These are phyloP conservation scores for Stereum hirsutum DNA, from an alignment of 1,284 basidiomycete genomes.

Conservation along the genomic window DNA sequence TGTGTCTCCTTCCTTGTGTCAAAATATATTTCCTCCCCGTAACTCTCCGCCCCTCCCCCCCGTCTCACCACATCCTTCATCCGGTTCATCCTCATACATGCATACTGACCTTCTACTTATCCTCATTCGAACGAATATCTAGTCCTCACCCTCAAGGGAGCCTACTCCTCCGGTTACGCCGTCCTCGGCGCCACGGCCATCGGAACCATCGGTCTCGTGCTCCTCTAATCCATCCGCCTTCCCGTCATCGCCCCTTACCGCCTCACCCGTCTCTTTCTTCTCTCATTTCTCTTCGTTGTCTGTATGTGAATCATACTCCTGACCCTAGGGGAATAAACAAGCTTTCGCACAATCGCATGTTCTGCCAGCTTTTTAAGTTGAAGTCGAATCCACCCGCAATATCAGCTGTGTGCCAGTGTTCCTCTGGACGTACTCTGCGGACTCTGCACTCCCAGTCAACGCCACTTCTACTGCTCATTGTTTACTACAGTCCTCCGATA, in stretches of 20 bases:
- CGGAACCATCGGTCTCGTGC: conserved; percentile 47
- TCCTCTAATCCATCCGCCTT: conserved; percentile 16
- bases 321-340: too few species aligned
- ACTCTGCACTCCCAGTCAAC: too few species aligned
- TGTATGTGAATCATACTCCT: neutral
- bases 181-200: conserved; percentile 78
- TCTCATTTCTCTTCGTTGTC: neutral
- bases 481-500: too few species aligned
- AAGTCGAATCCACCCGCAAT: neutral
- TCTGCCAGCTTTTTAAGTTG: neutral
- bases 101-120: neutral
- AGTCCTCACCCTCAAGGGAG: conserved; percentile 79
- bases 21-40: too few species aligned
- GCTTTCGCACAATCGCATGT: neutral
- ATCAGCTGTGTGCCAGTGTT: neutral
- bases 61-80: too few species aligned
- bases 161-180: conserved; percentile 74
- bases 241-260: too few species aligned
- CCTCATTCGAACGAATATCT: conserved; percentile 2
- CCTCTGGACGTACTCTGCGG: too few species aligned
- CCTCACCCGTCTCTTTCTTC: too few species aligned
- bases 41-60: too few species aligned
- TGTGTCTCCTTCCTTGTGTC: neutral
- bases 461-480: too few species aligned
- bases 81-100: neutral